phyloP scores from a whole-genome alignment of 2,329 filamentous ascomycete genomes.

The Dactylonectria macrodidyma region DNA sequence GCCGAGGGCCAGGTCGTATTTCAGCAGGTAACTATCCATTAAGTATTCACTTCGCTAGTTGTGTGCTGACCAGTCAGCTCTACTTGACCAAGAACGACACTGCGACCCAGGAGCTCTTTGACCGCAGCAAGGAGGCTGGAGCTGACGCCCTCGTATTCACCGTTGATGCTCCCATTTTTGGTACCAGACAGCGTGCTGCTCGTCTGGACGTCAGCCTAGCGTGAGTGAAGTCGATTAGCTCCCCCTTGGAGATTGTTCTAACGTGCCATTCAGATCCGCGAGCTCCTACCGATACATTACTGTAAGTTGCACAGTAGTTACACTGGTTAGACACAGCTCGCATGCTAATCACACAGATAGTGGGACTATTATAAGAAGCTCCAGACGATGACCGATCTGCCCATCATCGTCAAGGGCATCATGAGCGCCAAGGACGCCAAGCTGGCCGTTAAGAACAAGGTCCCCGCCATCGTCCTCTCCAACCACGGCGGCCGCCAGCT shows the following conservation, averaged over 20 bases:
- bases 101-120: conserved; percentile 46
- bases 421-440: conserved; percentile 52
- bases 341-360: conserved; percentile 22
- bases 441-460: conserved; percentile 44
- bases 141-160: conserved; percentile 54
- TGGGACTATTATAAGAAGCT: conserved; percentile 53
- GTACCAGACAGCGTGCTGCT: conserved; percentile 54
- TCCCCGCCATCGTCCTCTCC: conserved; percentile 52
- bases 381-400: conserved; percentile 49
- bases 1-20: conserved; percentile 53
- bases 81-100: conserved; percentile 48
- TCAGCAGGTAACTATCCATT: conserved; percentile 45
- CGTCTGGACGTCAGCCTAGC: conserved; percentile 54
- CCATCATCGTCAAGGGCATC: conserved; percentile 56
- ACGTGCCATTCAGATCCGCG: neutral
- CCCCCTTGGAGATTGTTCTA: neutral
- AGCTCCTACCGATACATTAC: conserved; percentile 41
- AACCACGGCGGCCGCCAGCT: conserved; percentile 58
- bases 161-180: conserved; percentile 54
- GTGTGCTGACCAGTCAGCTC: conserved; percentile 21
- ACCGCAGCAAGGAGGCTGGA: conserved; percentile 47
- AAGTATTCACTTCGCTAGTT: neutral
- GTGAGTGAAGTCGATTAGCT: conserved; percentile 31
- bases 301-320: neutral
- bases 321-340: neutral